A percentile compares a stretch with the other conserved stretches of the same genome.
Conservation (phyloP, 768 basidiomycete genomes). For the Termitomyces sp. region DNA sequence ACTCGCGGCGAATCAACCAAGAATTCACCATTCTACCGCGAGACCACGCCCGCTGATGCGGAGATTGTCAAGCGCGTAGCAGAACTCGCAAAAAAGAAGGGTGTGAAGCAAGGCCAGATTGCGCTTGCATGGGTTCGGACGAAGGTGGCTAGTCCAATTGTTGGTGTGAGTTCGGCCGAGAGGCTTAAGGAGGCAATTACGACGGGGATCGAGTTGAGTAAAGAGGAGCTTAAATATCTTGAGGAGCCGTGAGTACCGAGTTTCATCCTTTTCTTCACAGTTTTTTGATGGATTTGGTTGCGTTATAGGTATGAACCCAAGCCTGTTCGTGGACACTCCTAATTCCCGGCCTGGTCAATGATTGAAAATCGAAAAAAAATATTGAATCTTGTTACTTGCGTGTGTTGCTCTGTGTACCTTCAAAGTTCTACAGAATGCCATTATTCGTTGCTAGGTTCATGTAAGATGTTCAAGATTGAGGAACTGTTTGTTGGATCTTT, state of each 20-base stretch:
- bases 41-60: constrained; percentile 25
- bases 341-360: background rate
- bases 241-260: constrained; percentile 32
- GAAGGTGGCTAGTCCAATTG: constrained; percentile 35
- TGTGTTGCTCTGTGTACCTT: background rate
- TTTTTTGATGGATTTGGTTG: background rate
- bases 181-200: constrained; percentile 20
- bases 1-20: constrained; percentile 14
- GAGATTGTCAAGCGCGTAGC: constrained; percentile 37
- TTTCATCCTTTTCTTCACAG: background rate
- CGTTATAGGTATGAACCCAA: constrained; percentile 15
- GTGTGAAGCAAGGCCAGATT: constrained; percentile 43
- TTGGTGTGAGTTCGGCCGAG: constrained; percentile 22
- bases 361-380: background rate
- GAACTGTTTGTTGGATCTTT: too few relatives aligned
- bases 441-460: too few relatives aligned
- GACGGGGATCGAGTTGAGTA: constrained; percentile 30
- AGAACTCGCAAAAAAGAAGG: constrained; percentile 40
- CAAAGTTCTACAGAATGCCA: background rate
- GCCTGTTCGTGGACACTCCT: constrained; percentile 15
- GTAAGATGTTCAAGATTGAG: too few relatives aligned
- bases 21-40: constrained; percentile 20
- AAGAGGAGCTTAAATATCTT: constrained; percentile 43
- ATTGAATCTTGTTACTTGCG: background rate
- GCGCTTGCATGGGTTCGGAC: constrained; percentile 41